Base-by-base conservation (phyloP, 352 stramenopile genomes). In the Elongisporangium anandrum region DNA sequence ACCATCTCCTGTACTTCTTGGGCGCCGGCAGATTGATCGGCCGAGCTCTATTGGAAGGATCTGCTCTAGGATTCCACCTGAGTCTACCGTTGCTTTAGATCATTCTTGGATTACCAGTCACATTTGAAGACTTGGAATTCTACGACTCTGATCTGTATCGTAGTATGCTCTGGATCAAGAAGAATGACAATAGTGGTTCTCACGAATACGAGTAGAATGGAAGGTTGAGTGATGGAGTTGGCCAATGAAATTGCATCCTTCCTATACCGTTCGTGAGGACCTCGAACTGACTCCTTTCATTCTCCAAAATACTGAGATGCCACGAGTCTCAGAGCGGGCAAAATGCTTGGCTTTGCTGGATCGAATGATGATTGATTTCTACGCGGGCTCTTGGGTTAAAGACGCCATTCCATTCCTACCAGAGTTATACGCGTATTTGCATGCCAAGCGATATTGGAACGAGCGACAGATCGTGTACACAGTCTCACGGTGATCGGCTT, bases 1-100 rank as follows among this genome's bases (percentile, higher is more conserved):
- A 90, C 20, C 81, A 95, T 59, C 59, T 93, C 52, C 57, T 75
- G n/a, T 85, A 89, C 60, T 88, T 77, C 58, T 77, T 86, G 19
- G 80, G 69, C 3, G 63, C 72, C 0, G 83, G 82, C 6, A 67
- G 83, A 1, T 29, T 79, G 24, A 26, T 66, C n/a, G 75, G 73
- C 24, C 68, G 73, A n/a, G 73, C 47, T 9, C 15, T 52, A 9
- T 9, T 52, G 47, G 47, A 52, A 52, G 47, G 47, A 20, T 24
- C n/a, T 2, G 21, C 47, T 3, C 21, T 20, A 9, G 16, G 47
- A 9, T 52, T 52, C 47, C 47, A 52, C 10, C 21, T 52, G n/a
- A 24, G n/a, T 13, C 47, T 23, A 20, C 47, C 47, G 10, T 15
- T 52, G 47, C 47, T 52, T 15, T 21, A 52, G 47, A 20, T 52